These are phyloP conservation scores for Scytalidium lignicola DNA, from an alignment of 2,329 filamentous ascomycete species.

Conservation along the genomic window DNA sequence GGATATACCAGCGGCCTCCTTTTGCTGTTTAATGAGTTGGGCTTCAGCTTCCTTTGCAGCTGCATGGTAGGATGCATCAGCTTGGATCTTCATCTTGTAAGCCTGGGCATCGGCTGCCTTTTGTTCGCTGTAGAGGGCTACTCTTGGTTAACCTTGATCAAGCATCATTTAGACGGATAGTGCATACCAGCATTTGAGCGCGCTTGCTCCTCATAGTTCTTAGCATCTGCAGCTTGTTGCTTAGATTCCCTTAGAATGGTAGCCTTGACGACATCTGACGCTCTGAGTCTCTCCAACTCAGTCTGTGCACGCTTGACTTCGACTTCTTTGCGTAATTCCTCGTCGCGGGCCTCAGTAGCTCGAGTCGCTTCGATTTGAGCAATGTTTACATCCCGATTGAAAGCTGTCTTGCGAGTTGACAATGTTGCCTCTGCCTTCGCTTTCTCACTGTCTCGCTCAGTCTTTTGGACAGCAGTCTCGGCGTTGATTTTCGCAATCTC, in stretches of 20 bases:
- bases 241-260: constrained; percentile 62
- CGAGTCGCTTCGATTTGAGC: constrained; percentile 70
- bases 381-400: constrained; percentile 70
- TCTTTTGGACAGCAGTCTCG: constrained; percentile 78
- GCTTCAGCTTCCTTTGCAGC: constrained; percentile 27
- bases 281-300: constrained; percentile 74
- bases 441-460: constrained; percentile 77
- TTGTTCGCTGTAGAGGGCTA: constrained; percentile 37
- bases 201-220: constrained; percentile 59
- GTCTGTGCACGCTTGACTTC: constrained; percentile 73
- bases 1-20: constrained; percentile 69
- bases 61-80: constrained; percentile 14
- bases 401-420: constrained; percentile 64
- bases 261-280: constrained; percentile 73
- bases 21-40: constrained; percentile 49
- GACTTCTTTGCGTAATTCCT: constrained; percentile 74
- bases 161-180: constrained; percentile 25
- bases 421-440: constrained; percentile 73
- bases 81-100: constrained; percentile 41
- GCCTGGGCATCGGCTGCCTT: constrained; percentile 48
- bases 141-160: constrained; percentile 13
- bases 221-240: constrained; percentile 63
- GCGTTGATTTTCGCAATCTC: constrained; percentile 86
- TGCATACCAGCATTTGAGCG: constrained; percentile 43
- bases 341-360: constrained; percentile 68